Percentiles rank a stretch among this genome's conserved stretches.
phyloP scores from a whole-genome alignment of 2,329 filamentous ascomycete species.

The Neonectria neomacrospora region DNA sequence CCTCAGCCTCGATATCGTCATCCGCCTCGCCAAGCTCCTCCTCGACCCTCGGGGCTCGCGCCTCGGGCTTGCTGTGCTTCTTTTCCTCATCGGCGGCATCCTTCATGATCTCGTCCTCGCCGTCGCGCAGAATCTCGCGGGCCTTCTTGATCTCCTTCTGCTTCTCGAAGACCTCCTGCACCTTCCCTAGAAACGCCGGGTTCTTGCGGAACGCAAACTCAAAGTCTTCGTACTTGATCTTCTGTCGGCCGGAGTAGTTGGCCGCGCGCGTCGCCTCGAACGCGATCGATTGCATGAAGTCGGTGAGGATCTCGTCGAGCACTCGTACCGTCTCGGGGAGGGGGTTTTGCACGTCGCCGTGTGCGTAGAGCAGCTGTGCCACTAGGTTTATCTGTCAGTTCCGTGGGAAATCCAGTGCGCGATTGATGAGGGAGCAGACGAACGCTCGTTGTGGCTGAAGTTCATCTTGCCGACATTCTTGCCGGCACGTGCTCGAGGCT shows the following conservation, averaged over 20 bases:
- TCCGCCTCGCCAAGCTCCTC: slow-evolving; percentile 65
- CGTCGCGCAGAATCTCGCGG: slow-evolving; percentile 78
- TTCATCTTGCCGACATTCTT: slow-evolving; percentile 88
- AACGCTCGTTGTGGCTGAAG: slow-evolving; percentile 78
- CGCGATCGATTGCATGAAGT: slow-evolving; percentile 94
- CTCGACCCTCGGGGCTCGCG: slow-evolving; percentile 51
- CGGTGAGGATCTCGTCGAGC: slow-evolving; percentile 94
- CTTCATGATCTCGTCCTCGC: slow-evolving; percentile 69
- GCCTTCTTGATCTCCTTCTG: slow-evolving; percentile 87
- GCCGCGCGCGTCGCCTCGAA: slow-evolving; percentile 89
- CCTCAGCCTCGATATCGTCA: slow-evolving; percentile 59
- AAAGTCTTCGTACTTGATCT: slow-evolving; percentile 98
- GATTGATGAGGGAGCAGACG: slow-evolving; percentile 44
- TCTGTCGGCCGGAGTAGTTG: slow-evolving; percentile 87
- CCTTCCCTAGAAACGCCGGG: slow-evolving; percentile 84
- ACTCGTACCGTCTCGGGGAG: slow-evolving; percentile 86
- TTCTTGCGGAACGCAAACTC: slow-evolving; percentile 92
- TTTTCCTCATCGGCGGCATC: slow-evolving; percentile 60
- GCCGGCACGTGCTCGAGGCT: slow-evolving; percentile 79
- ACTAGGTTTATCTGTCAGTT: slow-evolving; percentile 58
- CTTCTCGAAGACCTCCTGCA: slow-evolving; percentile 89
- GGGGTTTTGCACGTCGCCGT: slow-evolving; percentile 81
- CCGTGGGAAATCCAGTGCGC: neutral
- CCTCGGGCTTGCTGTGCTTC: slow-evolving; percentile 47
- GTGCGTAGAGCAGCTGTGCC: slow-evolving; percentile 78